Evolutionary conservation across 257 asterid species (phyloP), one percentile per base, ranked within the genome.

Genomic region (Echium plantagineum): DNA sequence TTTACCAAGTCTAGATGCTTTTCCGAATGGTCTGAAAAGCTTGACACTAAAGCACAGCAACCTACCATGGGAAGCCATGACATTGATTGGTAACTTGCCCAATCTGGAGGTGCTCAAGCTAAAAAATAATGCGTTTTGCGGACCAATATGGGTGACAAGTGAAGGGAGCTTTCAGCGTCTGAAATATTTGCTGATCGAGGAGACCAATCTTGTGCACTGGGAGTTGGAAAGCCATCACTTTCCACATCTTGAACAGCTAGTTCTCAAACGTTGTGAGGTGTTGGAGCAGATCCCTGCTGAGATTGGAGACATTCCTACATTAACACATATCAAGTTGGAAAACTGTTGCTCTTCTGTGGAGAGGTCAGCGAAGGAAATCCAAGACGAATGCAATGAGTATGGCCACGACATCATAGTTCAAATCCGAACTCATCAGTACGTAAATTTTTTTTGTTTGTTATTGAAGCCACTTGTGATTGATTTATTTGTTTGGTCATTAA

Each of bases 21-120:
- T 65, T 15, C 63, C 69, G 1, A 12, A 21, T 3, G 58, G 12
- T 65, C 42, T 65, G 1, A 56, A 47, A 13, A 65, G 24, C 20
- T 49, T 56, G 28, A 65, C 57, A 6, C 13, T 64, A 18, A 55
- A 28, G 24, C 20, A 3, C 0, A 9, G 28, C 15, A 12, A n/a
- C n/a, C n/a, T 15, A 6, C 22, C 53, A 15, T 57, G 57, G 69
- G 19, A 17, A 15, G 42, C 48, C 6, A 42, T 57, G 12, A 13
- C 61, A 42, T 5, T 16, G 9, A 18, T 64, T 35, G 69, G 62
- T 13, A 24, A 18, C 26, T 21, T 65, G n/a, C 69, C 57, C 15
- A 57, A 65, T 21, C 69, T 65, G 9, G 57, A 56, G n/a, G 69
- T 65, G 18, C 63, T 65, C 28, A 57, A 55, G 35, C n/a, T 64